These are phyloP conservation scores for Cercospora beticola DNA, from an alignment of 2,329 filamentous ascomycete genomes.

Conservation along the genomic window DNA sequence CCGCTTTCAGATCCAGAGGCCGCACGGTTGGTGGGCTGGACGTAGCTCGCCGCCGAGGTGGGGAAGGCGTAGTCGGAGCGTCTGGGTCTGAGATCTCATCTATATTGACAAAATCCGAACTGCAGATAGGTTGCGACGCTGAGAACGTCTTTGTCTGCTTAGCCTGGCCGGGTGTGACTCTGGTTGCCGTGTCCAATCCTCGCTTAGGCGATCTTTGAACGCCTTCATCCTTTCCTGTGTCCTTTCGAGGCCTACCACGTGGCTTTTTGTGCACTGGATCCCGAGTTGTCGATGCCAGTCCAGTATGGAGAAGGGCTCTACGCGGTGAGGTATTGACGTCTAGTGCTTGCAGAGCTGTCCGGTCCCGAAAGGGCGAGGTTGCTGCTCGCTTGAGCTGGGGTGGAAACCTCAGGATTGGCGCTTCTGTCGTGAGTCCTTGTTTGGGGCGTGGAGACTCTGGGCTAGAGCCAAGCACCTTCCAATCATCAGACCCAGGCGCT, in stretches of 20 bases:
- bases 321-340: constrained; percentile 29
- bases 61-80: constrained; percentile 33
- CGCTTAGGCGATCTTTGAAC: constrained; percentile 23
- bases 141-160: constrained; percentile 7
- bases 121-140: constrained; percentile 23
- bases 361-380: constrained; percentile 20
- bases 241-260: constrained; percentile 31
- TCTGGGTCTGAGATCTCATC: constrained; percentile 40
- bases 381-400: constrained; percentile 14
- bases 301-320: constrained; percentile 7
- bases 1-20: constrained; percentile 25
- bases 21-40: constrained; percentile 26
- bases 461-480: constrained; percentile 6
- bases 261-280: constrained; percentile 13
- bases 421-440: neutral
- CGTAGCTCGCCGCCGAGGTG: constrained; percentile 33
- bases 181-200: neutral
- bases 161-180: neutral
- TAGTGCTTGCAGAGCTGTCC: constrained; percentile 29
- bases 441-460: neutral
- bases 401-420: neutral
- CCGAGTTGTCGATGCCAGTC: neutral
- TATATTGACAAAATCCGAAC: constrained; percentile 29
- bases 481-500: neutral
- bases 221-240: neutral